Evolutionary conservation across 805 yeast species (phyloP), one percentile per base, ranked within the genome.

Genomic region (Sugiyamaella marilandica): DNA sequence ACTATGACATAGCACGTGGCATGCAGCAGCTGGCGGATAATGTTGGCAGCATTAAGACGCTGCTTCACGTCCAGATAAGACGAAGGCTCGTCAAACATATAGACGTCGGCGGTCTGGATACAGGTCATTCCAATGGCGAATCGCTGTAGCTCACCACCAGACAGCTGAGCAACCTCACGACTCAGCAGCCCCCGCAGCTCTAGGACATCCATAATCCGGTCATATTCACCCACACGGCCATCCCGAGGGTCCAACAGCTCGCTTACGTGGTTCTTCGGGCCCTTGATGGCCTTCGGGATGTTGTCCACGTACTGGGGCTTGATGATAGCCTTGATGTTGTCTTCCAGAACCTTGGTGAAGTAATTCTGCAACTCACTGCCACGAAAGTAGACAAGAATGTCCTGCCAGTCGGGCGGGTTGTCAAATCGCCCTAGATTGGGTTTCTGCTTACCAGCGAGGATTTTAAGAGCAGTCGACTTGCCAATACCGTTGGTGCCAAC

Each of bases 401-500:
- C 97, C 69, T 85, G 87, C 99, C 99, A 94, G 72, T 87, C 94
- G 10, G 99, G 99, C 43, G 99, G 99, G 66, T 87, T 87, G 59
- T 94, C 99, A 68, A 77, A 94, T 64, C 84, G 80, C 53, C 99
- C 99, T 70, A 94, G 76, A 68, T 94, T 94, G 62, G 99, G 99
- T 72, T 90, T 94, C 71, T 91, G 95, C 72, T 92, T 94, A 67
- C 98, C 99, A 14, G 97, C 95, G 62, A 94, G 80, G 66, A 94
- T 91, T 74, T 94, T 94, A 68, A 94, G 79, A 8, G 99, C 99
- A 16, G 99, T 94, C 10, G 96, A 87, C 70, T 94, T 94, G 65
- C 99, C 99, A 67, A 94, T 94, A 90, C 99, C 99, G 77, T 94
- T 94, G 56, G 97, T 88, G 65, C 99, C 99, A 49, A 94, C 99